Base-by-base conservation (phyloP, 2,329 filamentous ascomycete genomes). In the Cladorrhinum sp. region DNA sequence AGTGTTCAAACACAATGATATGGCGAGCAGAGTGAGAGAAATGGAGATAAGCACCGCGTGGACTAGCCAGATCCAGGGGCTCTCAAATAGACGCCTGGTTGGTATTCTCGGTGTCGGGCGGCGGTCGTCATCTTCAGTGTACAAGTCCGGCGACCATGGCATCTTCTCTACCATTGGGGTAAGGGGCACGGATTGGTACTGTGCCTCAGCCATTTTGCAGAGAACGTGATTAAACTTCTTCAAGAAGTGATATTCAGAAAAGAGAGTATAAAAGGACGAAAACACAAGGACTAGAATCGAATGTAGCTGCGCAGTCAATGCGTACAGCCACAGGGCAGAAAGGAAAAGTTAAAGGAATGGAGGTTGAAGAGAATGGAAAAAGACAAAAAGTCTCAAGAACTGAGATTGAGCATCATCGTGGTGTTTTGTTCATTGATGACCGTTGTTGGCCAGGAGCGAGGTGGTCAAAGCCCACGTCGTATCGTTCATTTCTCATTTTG, bases 11-110 rank as follows among this genome's bases (percentile, higher is more conserved):
- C 75, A 79, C 55, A 77, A 72, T 1, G 77, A 76, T 4, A 77
- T 65, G 3, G 73, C 72, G 58, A 79, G 79, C 8, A 79, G 67
- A 0, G 73, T 73, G 51, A 76, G 58, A 2, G 77, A 79, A 4
- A 71, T 60, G 7, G 76, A 75, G 33, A 80, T 61, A 20, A 79
- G 70, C 9, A 77, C 54, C 7, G 70, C 73, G 61, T 79, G 77
- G 8, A 66, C 72, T 21, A 78, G 64, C 76, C 76, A 79, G 54
- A 68, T 62, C 76, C 75, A 77, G 64, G 76, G 20, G 30, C 63
- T 54, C 54, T 61, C 18, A 50, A 54, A 23, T 24, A 14, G n/a
- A 20, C 5, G 42, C n/a, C n/a, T 46, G 42, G 8, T 46, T 10
- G 14, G 42, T 2, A 21, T 2, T 46, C 7, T 46, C 18, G 42